A percentile compares a stretch with the other conserved stretches of the same genome.
phyloP scores from a whole-genome alignment of 345 rosid species.

The Pistacia vera region DNA sequence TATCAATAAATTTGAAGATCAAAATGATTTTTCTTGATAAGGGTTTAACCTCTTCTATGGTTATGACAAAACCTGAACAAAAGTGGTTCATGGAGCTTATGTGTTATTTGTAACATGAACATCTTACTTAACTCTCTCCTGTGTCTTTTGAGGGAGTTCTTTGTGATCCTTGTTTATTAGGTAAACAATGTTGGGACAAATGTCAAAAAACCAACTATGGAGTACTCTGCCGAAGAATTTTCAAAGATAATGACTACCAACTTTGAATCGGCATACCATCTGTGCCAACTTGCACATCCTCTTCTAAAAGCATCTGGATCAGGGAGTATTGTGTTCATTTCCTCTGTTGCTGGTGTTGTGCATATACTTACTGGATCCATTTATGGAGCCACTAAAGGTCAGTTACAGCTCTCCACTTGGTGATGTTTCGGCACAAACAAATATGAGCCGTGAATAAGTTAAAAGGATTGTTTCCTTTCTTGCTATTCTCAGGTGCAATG shows the following conservation, averaged over 20 bases:
- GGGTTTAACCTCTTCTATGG: neutral
- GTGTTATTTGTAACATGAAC: neutral
- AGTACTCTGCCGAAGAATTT: constrained; percentile 66
- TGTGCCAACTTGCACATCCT: constrained; percentile 83
- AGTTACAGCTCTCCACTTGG: constrained; percentile 1
- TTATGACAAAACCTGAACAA: neutral
- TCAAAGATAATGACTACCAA: constrained; percentile 64
- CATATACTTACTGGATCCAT: constrained; percentile 59
- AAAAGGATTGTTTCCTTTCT: neutral
- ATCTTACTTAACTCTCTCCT: neutral
- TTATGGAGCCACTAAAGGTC: constrained; percentile 80
- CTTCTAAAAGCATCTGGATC: constrained; percentile 80
- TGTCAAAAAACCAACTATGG: constrained; percentile 74
- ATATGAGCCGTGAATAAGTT: neutral
- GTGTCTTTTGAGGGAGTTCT: neutral
- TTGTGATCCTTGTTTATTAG: constrained; percentile 35
- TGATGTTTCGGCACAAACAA: neutral
- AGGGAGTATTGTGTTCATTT: constrained; percentile 83
- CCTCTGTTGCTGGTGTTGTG: constrained; percentile 70
- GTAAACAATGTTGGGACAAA: constrained; percentile 90
- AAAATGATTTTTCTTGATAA: too few relatives aligned
- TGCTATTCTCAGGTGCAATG: constrained; percentile 56
- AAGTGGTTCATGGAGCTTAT: neutral
- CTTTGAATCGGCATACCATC: constrained; percentile 76
- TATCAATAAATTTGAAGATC: neutral